Percentiles rank a stretch among this genome's conserved stretches.
Evolutionary conservation across 257 asterid species (phyloP).

Genomic region (Hygrophila difformis): DNA sequence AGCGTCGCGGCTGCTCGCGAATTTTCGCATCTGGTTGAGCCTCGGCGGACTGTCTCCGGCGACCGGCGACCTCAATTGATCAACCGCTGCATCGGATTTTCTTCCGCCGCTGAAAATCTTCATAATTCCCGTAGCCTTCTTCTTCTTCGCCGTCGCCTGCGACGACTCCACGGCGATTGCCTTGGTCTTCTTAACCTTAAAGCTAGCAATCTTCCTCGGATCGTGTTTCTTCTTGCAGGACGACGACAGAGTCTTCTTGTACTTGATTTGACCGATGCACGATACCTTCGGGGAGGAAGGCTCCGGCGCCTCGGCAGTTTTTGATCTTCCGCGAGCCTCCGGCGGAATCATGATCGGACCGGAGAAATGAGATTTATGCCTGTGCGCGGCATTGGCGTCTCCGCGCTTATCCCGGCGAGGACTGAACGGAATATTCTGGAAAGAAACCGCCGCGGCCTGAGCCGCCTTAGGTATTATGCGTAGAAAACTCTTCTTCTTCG

Average conservation of each 20-base stretch:
- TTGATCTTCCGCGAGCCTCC: constrained; percentile 27
- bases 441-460: constrained; percentile 16
- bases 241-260: constrained; percentile 16
- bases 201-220: neutral
- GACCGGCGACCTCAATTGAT: neutral
- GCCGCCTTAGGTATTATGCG: neutral
- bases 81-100: constrained; percentile 17
- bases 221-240: neutral
- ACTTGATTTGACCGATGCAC: constrained; percentile 50
- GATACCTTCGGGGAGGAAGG: constrained; percentile 57
- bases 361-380: constrained; percentile 25
- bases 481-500: neutral
- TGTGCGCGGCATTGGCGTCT: neutral
- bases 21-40: constrained; percentile 34
- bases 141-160: too few relatives aligned
- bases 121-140: neutral
- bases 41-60: constrained; percentile 18
- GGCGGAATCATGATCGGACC: constrained; percentile 26
- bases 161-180: neutral
- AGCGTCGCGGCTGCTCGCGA: constrained; percentile 34
- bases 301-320: constrained; percentile 25
- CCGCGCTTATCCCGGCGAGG: constrained; percentile 19
- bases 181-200: neutral
- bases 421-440: constrained; percentile 33
- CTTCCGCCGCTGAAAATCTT: constrained; percentile 17